phyloP scores from a whole-genome alignment of 192 early-diverging fungal species.

The Entomortierella chlamydospora region DNA sequence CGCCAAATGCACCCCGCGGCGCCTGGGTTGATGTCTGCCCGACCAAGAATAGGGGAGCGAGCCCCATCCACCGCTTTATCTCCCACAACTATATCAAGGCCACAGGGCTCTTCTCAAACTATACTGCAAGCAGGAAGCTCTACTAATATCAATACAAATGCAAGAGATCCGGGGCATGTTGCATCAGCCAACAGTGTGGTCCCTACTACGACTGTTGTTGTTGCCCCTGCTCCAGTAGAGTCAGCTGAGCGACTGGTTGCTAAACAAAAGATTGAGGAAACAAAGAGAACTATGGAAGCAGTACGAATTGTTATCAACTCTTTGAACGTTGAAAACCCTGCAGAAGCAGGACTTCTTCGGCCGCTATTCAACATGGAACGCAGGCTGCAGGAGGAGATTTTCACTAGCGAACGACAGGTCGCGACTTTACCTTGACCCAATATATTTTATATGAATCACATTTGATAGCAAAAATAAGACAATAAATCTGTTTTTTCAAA shows the following conservation, averaged over 20 bases:
- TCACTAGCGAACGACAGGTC: constrained; percentile 3
- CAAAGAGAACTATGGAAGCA: constrained; percentile 10
- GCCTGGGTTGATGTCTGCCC: not conserved
- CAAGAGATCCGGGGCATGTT: too few species aligned
- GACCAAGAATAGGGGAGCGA: not conserved
- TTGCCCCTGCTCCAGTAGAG: too few species aligned
- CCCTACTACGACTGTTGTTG: too few species aligned
- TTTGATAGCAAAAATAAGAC: too few species aligned
- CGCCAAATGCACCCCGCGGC: constrained; percentile 18
- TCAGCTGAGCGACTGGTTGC: not conserved
- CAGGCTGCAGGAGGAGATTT: constrained; percentile 10
- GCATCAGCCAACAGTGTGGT: too few species aligned
- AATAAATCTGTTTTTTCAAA: too few species aligned
- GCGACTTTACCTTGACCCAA: not conserved
- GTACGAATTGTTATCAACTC: constrained; percentile 22
- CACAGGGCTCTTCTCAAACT: not conserved
- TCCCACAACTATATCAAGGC: not conserved
- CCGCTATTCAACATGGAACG: constrained; percentile 33
- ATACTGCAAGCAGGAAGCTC: not conserved
- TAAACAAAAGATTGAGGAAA: not conserved
- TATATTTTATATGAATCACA: not conserved
- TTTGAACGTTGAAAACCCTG: constrained; percentile 11
- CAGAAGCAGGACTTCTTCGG: constrained; percentile 14
- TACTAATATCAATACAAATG: too few species aligned
- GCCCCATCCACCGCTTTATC: not conserved